A percentile compares a stretch with the other conserved stretches of the same genome.
phyloP scores from a whole-genome alignment of 2,329 filamentous ascomycete species.

The Fusarium oligoseptatum region DNA sequence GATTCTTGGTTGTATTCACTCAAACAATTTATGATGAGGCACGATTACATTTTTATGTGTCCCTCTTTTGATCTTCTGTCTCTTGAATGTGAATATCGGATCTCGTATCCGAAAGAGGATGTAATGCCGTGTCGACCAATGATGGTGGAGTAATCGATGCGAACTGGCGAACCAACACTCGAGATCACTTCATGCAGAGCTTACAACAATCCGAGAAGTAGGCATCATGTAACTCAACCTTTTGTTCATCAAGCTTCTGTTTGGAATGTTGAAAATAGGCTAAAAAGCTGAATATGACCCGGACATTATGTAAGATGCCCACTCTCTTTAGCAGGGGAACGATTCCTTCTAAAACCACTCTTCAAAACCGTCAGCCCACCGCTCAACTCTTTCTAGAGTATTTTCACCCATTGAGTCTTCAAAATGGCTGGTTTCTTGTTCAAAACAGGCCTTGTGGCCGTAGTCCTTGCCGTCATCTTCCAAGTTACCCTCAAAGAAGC shows the following conservation, averaged over 20 bases:
- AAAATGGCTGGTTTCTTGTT: slow-evolving; percentile 23
- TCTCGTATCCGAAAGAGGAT: neutral
- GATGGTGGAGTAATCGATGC: neutral
- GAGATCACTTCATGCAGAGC: neutral
- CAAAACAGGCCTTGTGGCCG: slow-evolving; percentile 33
- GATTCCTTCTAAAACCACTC: neutral
- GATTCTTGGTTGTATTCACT: slow-evolving; percentile 5
- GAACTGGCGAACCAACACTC: neutral
- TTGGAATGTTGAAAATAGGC: neutral
- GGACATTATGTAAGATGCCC: neutral
- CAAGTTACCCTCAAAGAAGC: slow-evolving; percentile 40
- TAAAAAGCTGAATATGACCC: neutral
- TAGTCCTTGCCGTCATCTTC: slow-evolving; percentile 36
- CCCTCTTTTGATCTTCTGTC: neutral
- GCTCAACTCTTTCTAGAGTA: neutral
- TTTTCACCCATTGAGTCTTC: neutral
- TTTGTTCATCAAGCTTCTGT: neutral
- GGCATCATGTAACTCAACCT: neutral
- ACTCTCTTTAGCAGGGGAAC: neutral
- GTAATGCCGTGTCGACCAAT: neutral
- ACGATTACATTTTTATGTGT: neutral
- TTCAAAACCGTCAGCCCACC: neutral
- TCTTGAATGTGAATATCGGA: neutral
- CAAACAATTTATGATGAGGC: slow-evolving; percentile 20
- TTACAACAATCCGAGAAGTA: neutral